phyloP scores from a whole-genome alignment of 495 filamentous ascomycete species.

The Daldinia caldariorum region DNA sequence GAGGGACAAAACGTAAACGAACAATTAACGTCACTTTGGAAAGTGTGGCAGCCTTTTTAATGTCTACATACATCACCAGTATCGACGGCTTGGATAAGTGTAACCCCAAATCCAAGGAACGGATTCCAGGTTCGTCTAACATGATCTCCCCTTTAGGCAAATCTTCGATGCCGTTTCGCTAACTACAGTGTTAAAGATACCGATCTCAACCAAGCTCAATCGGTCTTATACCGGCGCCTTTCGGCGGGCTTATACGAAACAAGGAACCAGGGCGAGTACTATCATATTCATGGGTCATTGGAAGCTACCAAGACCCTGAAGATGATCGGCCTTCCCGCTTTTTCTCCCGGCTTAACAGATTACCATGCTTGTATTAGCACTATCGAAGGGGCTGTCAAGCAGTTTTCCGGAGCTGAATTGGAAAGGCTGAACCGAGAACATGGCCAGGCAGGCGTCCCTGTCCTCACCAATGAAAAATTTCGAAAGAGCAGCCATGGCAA shows the following conservation, averaged over 20 bases:
- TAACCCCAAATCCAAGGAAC: slow-evolving; percentile 66
- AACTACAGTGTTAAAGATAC: slow-evolving; percentile 63
- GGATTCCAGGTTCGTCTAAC: slow-evolving; percentile 66
- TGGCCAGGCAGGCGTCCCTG: slow-evolving; percentile 73
- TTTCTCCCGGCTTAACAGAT: slow-evolving; percentile 69
- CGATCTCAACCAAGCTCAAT: slow-evolving; percentile 74
- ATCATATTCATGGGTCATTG: slow-evolving; percentile 81
- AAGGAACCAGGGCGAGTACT: slow-evolving; percentile 70
- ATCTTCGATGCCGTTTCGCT: slow-evolving; percentile 25
- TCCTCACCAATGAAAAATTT: slow-evolving; percentile 72
- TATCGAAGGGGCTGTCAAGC: slow-evolving; percentile 71
- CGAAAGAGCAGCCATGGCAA: slow-evolving; percentile 66
- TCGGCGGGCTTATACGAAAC: slow-evolving; percentile 81
- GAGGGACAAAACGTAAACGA: slow-evolving; percentile 46
- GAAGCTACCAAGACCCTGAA: slow-evolving; percentile 73
- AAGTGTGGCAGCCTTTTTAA: slow-evolving; percentile 71
- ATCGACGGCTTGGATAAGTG: slow-evolving; percentile 74
- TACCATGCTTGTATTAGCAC: slow-evolving; percentile 72
- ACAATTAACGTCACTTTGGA: slow-evolving; percentile 70
- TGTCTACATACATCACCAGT: slow-evolving; percentile 76
- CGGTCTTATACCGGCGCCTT: slow-evolving; percentile 73
- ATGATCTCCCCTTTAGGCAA: slow-evolving; percentile 7
- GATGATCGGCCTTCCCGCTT: slow-evolving; percentile 75
- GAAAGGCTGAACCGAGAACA: slow-evolving; percentile 70
- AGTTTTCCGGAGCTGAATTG: slow-evolving; percentile 69